Evolutionary conservation across 2,329 filamentous ascomycete genomes (phyloP).

Genomic region (Fusarium sublunatum): DNA sequence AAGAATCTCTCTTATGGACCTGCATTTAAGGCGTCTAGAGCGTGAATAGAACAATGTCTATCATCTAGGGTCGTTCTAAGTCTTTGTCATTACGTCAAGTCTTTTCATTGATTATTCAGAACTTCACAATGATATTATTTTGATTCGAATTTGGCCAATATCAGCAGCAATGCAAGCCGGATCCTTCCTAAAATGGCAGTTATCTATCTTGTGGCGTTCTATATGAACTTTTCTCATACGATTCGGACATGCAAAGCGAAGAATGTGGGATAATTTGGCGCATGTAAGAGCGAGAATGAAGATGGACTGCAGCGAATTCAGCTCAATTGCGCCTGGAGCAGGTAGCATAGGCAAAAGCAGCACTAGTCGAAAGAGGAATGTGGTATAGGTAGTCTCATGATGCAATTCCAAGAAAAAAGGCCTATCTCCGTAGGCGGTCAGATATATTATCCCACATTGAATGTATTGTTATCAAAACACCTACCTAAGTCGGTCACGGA

Average conservation of each 20-base stretch:
- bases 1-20: constrained; percentile 12
- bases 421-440: neutral
- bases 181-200: constrained; percentile 13
- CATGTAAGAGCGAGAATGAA: neutral
- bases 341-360: too few species aligned
- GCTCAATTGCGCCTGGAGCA: neutral
- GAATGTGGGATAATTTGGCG: constrained; percentile 7
- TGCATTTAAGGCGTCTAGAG: constrained; percentile 3
- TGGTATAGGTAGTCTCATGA: neutral
- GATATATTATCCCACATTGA: neutral
- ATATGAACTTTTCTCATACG: constrained; percentile 9
- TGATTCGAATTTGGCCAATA: constrained; percentile 15
- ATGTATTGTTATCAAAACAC: neutral
- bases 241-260: constrained; percentile 8
- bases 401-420: neutral
- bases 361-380: neutral
- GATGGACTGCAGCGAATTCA: neutral
- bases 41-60: constrained; percentile 8
- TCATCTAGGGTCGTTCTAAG: constrained; percentile 12
- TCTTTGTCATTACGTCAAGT: constrained; percentile 5
- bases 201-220: constrained; percentile 6
- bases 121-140: constrained; percentile 9
- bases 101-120: constrained; percentile 2
- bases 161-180: constrained; percentile 15
- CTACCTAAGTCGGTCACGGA: neutral